Evolutionary conservation across 73 alveolate genomes (phyloP), one percentile per base, ranked within the genome.

Genomic region (Paramecium bursaria): DNA sequence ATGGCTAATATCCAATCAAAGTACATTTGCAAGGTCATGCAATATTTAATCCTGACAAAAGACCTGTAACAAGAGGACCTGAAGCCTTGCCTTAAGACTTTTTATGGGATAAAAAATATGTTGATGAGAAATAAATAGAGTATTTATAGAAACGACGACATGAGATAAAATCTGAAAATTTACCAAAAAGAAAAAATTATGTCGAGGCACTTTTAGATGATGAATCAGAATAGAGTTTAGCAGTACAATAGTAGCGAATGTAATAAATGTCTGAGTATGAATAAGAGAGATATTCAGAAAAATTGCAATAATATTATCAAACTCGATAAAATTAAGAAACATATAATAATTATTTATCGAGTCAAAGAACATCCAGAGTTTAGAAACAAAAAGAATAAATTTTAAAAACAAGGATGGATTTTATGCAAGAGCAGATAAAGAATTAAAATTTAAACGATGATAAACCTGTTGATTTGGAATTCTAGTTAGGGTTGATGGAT

Each of bases 51-150:
- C 75, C 75, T 5, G 35, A 31, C 21, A 39, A 50, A 77, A 53
- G 88, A 5, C 88, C 88, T 3, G 55, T 53, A 6, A 77, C 88
- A 3, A 77, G 88, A 77, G 88, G 88, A 23, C 88, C 88, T 31
- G 88, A 77, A 33, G 75, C 82, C 27, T 27, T 77, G 3, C 88
- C 88, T 47, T 39, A 77, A 54, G 88, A 77, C 22, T 77, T 77
- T 77, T 54, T 52, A 47, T 39, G 31, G 9, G 35, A 51, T 23
- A 53, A 74, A 14, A 13, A 77, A 17, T 77, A 52, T 52, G 55
- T 77, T 6, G 88, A 77, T 77, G 88, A 77, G 11, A 46, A 54
- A 77, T 23, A 77, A 42, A 44, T 73, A 7, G 15, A 44, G 25
- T 53, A 53, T 17, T 19, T 55, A 1, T 48, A 53, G 29, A 23